These are phyloP conservation scores for Verticillium nonalfalfae DNA, from an alignment of 2,329 filamentous ascomycete species.

Conservation along the genomic window DNA sequence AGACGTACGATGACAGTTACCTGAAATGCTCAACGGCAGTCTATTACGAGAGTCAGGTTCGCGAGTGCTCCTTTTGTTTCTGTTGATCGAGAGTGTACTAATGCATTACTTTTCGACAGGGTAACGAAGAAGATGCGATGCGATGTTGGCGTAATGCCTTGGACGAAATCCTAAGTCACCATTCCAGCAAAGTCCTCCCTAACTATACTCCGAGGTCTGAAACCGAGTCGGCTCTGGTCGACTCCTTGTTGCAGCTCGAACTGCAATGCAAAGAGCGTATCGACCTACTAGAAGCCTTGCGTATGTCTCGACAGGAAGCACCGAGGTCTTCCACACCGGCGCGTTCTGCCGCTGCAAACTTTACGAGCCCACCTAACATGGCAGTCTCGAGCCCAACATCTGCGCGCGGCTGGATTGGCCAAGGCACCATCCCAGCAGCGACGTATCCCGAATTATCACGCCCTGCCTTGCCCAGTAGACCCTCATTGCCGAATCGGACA, in stretches of 20 bases:
- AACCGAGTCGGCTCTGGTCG: conserved; percentile 75
- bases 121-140: conserved; percentile 85
- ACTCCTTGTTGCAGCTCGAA: conserved; percentile 78
- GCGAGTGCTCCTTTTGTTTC: conserved; percentile 5
- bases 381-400: conserved; percentile 1
- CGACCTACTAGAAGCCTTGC: conserved; percentile 77
- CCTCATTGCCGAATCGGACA: conserved; percentile 46
- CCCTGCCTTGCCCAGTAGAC: conserved; percentile 52
- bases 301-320: conserved; percentile 50
- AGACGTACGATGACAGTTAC: conserved; percentile 97
- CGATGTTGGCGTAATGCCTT: conserved; percentile 86
- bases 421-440: conserved; percentile 75
- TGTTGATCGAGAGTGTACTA: conserved; percentile 5
- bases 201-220: conserved; percentile 68
- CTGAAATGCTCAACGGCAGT: conserved; percentile 91
- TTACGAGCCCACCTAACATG: neutral
- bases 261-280: conserved; percentile 90
- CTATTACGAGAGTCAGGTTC: conserved; percentile 89
- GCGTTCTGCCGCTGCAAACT: conserved; percentile 4
- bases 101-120: conserved; percentile 40
- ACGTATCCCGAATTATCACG: conserved; percentile 77
- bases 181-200: conserved; percentile 66
- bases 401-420: conserved; percentile 62
- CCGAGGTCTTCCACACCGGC: neutral
- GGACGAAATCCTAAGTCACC: conserved; percentile 81